These are phyloP conservation scores for Rhodotorula sp. DNA, from an alignment of 1,284 basidiomycete species.

Conservation along the genomic window DNA sequence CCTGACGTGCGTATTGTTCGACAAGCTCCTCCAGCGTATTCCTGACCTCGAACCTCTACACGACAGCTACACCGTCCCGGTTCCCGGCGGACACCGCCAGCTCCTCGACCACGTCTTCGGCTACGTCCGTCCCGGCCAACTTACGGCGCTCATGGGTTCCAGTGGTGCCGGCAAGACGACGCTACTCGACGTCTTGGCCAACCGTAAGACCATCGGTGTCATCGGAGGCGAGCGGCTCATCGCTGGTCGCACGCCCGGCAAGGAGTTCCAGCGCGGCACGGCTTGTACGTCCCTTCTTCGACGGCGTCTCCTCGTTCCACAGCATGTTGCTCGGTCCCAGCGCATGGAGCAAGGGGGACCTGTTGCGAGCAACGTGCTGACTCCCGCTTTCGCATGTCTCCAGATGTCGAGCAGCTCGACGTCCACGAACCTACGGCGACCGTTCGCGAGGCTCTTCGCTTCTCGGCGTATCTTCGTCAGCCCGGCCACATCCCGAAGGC, in stretches of 20 bases:
- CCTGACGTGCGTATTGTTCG: slow-evolving; percentile 26
- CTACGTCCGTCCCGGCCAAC: slow-evolving; percentile 60
- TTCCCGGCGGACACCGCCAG: slow-evolving; percentile 47
- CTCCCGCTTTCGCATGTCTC: too few relatives aligned
- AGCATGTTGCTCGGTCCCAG: too few relatives aligned
- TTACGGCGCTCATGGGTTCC: slow-evolving; percentile 71
- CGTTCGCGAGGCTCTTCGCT: slow-evolving; percentile 77
- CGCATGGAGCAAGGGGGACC: too few relatives aligned
- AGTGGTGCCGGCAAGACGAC: slow-evolving; percentile 63
- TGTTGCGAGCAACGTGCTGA: too few relatives aligned
- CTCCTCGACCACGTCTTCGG: slow-evolving; percentile 68
- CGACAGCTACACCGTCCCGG: slow-evolving; percentile 53
- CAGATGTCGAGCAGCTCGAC: slow-evolving; percentile 37
- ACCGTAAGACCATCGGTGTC: slow-evolving; percentile 74
- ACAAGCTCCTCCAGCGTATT: not conserved
- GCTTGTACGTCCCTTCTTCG: slow-evolving; percentile 4
- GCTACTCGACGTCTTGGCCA: slow-evolving; percentile 72
- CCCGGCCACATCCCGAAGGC: slow-evolving; percentile 61
- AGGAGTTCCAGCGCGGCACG: slow-evolving; percentile 72
- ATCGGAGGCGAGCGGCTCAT: slow-evolving; percentile 74
- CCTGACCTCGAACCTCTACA: not conserved
- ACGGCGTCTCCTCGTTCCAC: not conserved
- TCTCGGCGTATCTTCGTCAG: slow-evolving; percentile 79
- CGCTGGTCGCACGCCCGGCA: slow-evolving; percentile 67
- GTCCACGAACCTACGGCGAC: slow-evolving; percentile 50